Conservation (phyloP, 805 yeast species). For the Nakazawaea wyomingensis region DNA sequence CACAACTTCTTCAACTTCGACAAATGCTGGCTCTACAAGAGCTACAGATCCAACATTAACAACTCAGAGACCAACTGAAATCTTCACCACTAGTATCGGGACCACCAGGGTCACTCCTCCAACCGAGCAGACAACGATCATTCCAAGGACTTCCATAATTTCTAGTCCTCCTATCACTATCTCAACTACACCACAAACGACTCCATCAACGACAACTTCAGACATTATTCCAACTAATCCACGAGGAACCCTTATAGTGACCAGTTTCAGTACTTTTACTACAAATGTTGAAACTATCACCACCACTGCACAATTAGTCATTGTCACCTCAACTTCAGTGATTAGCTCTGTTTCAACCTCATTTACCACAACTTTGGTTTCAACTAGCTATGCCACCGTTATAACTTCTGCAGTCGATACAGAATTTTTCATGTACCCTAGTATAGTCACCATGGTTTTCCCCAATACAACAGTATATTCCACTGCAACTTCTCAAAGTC, state of each 20-base stretch:
- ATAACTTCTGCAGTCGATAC: constrained; percentile 2
- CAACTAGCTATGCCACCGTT: background rate
- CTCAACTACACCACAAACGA: constrained; percentile 3
- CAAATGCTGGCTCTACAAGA: constrained; percentile 1
- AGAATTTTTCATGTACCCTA: background rate
- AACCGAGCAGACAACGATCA: no score
- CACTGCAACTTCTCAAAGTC: background rate
- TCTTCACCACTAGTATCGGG: no score
- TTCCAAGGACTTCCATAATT: constrained; percentile 13
- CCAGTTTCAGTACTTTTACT: background rate
- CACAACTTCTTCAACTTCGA: background rate
- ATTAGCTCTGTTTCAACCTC: background rate
- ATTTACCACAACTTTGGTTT: background rate
- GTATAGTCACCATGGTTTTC: no score
- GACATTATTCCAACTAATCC: no score
- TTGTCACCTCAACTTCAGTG: constrained; percentile 2
- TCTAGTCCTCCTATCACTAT: constrained; percentile 15
- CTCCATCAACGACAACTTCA: background rate
- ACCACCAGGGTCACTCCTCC: no score
- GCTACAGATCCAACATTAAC: constrained; percentile 6
- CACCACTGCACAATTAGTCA: constrained; percentile 1
- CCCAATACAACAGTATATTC: background rate
- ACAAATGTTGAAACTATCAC: background rate
- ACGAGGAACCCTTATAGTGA: background rate
- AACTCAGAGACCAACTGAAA: no score